phyloP scores from a whole-genome alignment of 768 basidiomycete genomes.

The Hericium rajendrae region DNA sequence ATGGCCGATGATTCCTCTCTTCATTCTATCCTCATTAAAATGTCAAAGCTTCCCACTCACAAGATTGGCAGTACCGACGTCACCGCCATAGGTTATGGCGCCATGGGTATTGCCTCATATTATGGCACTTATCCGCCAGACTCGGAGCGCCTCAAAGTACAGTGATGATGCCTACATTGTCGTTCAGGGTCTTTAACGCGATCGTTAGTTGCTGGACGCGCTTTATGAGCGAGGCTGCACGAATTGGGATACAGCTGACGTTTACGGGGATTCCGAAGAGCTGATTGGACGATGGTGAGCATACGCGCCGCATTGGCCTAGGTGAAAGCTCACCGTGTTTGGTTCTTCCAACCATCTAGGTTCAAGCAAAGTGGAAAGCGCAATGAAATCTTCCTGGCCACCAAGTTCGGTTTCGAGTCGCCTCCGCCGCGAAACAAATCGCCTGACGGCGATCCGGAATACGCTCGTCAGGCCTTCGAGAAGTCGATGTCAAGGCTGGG shows the following conservation, averaged over 20 bases:
- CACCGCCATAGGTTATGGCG: constrained; percentile 50
- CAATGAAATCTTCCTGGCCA: constrained; percentile 35
- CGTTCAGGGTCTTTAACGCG: neutral
- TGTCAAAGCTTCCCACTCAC: constrained; percentile 25
- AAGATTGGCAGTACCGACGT: constrained; percentile 37
- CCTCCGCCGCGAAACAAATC: constrained; percentile 3
- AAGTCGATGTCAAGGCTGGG: constrained; percentile 20
- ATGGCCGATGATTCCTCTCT: neutral
- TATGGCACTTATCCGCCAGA: constrained; percentile 41
- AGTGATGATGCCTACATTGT: neutral
- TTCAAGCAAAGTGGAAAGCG: constrained; percentile 48
- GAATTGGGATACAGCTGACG: constrained; percentile 38
- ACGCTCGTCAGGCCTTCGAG: constrained; percentile 16
- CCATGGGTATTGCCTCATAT: constrained; percentile 44
- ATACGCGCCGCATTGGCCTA: neutral
- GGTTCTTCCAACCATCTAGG: constrained; percentile 21
- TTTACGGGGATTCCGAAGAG: constrained; percentile 33
- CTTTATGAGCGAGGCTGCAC: constrained; percentile 32
- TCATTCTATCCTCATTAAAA: neutral
- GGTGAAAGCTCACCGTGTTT: no score
- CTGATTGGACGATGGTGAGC: constrained; percentile 35
- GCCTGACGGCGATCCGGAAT: constrained; percentile 20
- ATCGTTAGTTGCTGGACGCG: constrained; percentile 31
- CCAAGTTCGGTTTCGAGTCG: constrained; percentile 26
- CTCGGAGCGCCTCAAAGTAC: constrained; percentile 46